Base-by-base conservation (phyloP, 1,284 basidiomycete species). In the Papiliotrema flavescens region DNA sequence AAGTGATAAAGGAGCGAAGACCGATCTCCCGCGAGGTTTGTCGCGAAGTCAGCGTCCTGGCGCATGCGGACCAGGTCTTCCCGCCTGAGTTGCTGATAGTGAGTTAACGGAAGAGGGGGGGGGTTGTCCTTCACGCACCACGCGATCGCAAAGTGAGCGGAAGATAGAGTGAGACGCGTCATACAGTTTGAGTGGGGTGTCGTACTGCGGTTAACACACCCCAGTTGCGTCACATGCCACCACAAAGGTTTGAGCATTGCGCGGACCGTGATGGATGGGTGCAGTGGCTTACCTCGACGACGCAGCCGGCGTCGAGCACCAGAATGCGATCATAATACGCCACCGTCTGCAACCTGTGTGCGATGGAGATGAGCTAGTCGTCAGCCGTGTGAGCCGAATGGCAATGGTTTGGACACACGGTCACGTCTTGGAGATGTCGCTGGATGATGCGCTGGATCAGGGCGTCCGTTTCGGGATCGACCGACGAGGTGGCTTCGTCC, bases 381-480 rank as follows among this genome's bases (percentile, higher is more conserved):
- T 78, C 78, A 8, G 51, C 51, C 9, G 8, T 45, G 42, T 45
- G 17, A 53, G 46, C 6, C 14, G 23, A 23, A 17, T 44, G 28
- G 28, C 11, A 32, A 5, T 32, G 4, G 39, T 2, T 19, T 20
- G 2, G 36, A 35, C 32, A 14, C 11, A 53, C 45, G 8, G 41
- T 49, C 13, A 67, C 57, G 47, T 62, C 53, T 2, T 81, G 76
- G 64, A 89, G 88, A 64, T 89, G 86, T 9, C 78, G 79, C 62
- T 86, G 83, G 56, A 91, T 89, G 2, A 87, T 87, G 17, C 79
- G 77, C 69, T 89, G 87, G 28, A 90, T 78, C 66, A 86, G 83
- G 0, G 86, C 81, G 67, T 90, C 88, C 0, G 87, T 90, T 64
- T 88, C 87, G 5, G 85, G 82, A 62, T 92, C 90, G 24, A 91